These are phyloP conservation scores for Grosmannia huntii DNA, from an alignment of 2,329 filamentous ascomycete species.

Conservation along the genomic window DNA sequence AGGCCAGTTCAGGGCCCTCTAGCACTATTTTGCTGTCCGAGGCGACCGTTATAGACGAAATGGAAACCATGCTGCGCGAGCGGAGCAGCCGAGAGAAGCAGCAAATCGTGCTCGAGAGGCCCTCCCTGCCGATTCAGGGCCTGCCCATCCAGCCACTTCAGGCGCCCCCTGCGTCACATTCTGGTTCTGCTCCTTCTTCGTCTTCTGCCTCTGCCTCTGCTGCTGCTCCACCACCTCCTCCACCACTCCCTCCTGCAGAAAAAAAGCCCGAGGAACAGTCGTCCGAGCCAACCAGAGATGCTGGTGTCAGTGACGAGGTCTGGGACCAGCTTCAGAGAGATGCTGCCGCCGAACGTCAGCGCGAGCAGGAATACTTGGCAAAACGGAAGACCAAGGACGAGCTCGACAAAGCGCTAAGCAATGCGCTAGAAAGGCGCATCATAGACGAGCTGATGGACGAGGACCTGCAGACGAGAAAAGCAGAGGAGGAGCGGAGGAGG, in stretches of 20 bases:
- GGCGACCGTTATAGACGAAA: not conserved
- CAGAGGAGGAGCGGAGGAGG: constrained; percentile 19
- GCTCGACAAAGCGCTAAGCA: not conserved
- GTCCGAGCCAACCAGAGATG: constrained; percentile 29
- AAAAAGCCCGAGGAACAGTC: not conserved
- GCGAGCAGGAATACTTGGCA: not conserved
- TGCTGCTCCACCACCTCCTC: too few relatives aligned
- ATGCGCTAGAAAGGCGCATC: not conserved
- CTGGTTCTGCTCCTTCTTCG: too few relatives aligned
- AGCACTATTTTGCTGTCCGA: not conserved
- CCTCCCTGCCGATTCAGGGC: not conserved
- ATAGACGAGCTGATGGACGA: not conserved
- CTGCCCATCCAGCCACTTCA: not conserved
- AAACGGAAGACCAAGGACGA: not conserved
- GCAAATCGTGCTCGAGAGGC: not conserved
- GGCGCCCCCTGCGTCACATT: not conserved
- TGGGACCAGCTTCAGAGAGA: constrained; percentile 44
- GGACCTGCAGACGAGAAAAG: not conserved
- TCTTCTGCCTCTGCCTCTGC: too few relatives aligned
- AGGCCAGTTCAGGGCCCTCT: not conserved
- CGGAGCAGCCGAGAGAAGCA: not conserved
- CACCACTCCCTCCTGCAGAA: not conserved
- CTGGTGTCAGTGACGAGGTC: constrained; percentile 43
- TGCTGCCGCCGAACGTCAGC: not conserved
- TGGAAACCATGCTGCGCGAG: constrained; percentile 1